Percentiles rank a stretch among this genome's conserved stretches.
These are phyloP conservation scores for Stephania yunnanensis DNA, from an alignment of 164 flowering plant genomes.

Conservation along the genomic window DNA sequence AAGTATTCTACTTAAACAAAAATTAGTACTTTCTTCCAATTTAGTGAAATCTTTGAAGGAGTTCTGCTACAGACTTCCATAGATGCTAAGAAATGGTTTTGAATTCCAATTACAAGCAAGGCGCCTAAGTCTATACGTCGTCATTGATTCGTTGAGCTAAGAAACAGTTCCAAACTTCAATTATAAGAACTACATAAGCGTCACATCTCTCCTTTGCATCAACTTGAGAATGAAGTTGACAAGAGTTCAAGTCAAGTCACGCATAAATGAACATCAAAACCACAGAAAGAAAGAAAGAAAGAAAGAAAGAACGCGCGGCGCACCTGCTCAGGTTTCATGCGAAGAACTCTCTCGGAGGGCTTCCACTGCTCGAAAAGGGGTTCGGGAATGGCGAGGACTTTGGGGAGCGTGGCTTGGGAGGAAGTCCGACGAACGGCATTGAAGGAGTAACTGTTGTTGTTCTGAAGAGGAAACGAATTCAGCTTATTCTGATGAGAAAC, in stretches of 20 bases:
- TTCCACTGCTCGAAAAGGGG: conserved; percentile 36
- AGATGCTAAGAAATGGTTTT: no score
- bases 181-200: background rate
- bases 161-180: no score
- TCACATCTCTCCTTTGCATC: no score
- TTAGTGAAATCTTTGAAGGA: no score
- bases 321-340: conserved; percentile 35
- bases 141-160: no score
- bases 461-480: conserved; percentile 8
- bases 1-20: no score
- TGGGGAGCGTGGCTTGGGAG: conserved; percentile 11
- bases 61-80: no score
- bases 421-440: conserved; percentile 19
- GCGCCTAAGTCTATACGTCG: background rate
- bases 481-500: conserved; percentile 15
- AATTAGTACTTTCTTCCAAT: no score
- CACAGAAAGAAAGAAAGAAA: background rate
- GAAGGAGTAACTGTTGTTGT: background rate
- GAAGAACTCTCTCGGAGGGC: conserved; percentile 38
- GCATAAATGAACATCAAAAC: background rate
- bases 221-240: background rate
- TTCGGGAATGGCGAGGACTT: conserved; percentile 21
- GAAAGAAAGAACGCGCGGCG: background rate
- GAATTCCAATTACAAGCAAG: background rate
- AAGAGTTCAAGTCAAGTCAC: background rate